Evolutionary conservation across 2,329 filamentous ascomycete species (phyloP), one percentile per base, ranked within the genome.

Genomic region (Trichoderma lentiforme): DNA sequence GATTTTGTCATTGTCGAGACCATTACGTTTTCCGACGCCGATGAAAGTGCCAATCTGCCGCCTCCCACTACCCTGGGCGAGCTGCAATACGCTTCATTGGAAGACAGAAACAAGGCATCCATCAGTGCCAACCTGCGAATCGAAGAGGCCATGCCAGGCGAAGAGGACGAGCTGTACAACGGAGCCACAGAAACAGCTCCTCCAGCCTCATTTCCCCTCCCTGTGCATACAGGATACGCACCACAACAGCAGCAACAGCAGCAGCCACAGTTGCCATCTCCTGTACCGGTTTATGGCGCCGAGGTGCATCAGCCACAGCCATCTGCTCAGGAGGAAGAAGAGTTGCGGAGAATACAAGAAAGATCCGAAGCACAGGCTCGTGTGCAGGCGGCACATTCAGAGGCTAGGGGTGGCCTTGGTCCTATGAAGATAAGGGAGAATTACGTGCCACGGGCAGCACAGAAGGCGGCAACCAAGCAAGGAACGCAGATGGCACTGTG

Each of bases 1-100:
- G 95, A 98, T 80, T 99, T 99, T 77, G 91, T 95, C 39, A 92
- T 99, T 24, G 94, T 98, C 58, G 96, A 98, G 82, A 98, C 95
- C 0, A 95, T 99, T 69, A 86, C 94, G 18, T 99, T 99, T 81
- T 94, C 90, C 72, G 95, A 97, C 76, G 88, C 89, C 51, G 96
- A 99, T 80, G 95, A 98, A 76, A 89, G 93, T 74, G 90, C 91
- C 47, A 92, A 96, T 74, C 90, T 99, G 12, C 95, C 95, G 36
- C 92, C 95, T 1, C 96, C 96, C 1, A 96, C 94, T 4, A 94
- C 92, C 6, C 89, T 98, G 56, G 93, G 93, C 74, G 96, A 99
- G 77, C 86, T 99, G 21, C 95, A 98, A 80, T 97, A 95, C 73
- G 94, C 95, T 34, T 98, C 95, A 9, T 87, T 99, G 21, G 96